Conservation (phyloP, 1,284 basidiomycete genomes). For the Irpex sp. region DNA sequence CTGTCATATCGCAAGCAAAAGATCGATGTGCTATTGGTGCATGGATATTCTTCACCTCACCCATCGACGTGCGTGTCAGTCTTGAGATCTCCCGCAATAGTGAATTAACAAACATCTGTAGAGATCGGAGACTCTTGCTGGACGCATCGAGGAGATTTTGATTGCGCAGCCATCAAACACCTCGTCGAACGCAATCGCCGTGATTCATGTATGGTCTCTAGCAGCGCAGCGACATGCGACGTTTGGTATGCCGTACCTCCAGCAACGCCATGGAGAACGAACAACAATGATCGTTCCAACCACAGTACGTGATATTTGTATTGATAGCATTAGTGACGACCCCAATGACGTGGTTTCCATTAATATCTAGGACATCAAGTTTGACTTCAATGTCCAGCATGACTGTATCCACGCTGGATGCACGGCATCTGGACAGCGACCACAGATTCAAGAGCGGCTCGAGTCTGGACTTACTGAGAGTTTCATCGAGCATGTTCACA, state of each 20-base stretch:
- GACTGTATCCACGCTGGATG: conserved; percentile 13
- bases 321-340: neutral
- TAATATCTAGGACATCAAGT: conserved; percentile 12
- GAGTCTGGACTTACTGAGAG: neutral
- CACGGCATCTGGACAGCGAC: neutral
- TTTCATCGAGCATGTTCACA: conserved; percentile 8
- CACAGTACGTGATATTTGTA: conserved; percentile 3
- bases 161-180: neutral
- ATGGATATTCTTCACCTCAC: conserved; percentile 14
- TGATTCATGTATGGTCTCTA: neutral
- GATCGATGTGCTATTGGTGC: conserved; percentile 13
- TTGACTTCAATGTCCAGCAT: conserved; percentile 20
- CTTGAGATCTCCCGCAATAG: neutral
- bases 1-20: conserved; percentile 8
- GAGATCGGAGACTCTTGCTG: neutral
- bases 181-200: neutral
- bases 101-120: neutral
- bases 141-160: neutral
- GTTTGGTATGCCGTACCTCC: neutral
- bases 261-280: neutral
- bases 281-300: neutral
- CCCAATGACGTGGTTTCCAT: neutral
- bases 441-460: conserved; percentile 8
- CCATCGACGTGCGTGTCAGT: neutral
- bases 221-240: neutral